Base-by-base conservation (phyloP, 1,284 basidiomycete genomes). In the Puccinia polysora region DNA sequence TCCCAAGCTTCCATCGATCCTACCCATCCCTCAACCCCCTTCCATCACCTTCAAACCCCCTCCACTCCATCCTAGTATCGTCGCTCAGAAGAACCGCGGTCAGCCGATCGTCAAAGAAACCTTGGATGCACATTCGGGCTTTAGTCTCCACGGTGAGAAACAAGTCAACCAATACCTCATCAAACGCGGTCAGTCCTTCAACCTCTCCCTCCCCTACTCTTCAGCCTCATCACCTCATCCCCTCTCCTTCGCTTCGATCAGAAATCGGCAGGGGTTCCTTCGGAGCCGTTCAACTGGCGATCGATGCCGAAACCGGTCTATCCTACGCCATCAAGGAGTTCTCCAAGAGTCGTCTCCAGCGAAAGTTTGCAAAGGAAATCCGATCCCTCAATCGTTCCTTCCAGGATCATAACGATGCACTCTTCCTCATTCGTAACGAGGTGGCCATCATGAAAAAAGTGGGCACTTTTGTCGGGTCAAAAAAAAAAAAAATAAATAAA, bases 361-460 rank as follows among this genome's bases (percentile, higher is more conserved):
- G 47, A n/a, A 70, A 70, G 30, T 60, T 70, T 10, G 67, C 45
- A 4, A 70, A 49, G 15, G 56, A 50, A 25, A 1, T 70, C 2
- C 32, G 20, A 49, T 18, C 8, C 2, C 30, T 56, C 15, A 67
- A 56, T n/a, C 34, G 49, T 10, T 32, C 52, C 4, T 47, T 58
- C 47, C 32, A 30, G n/a, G 47, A 50, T 25, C 25, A 40, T 58
- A 76, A 72, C 34, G 81, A 82, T 75, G 81, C 80, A 7, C 74
- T 82, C 10, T 77, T 76, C 4, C 73, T 82, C 67, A 81, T 82
- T 3, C 68, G 80, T 52, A 75, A 80, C 38, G 81, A 82, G 74
- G 79, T 82, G 50, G 81, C 81, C 6, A 77, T 82, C 36, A 82
- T 82, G 81, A 82, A 81, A 75, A 82, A 82, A 76, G 77, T 82